Conservation (phyloP, 2,329 filamentous ascomycete genomes). For the Neofusicoccum parvum region DNA sequence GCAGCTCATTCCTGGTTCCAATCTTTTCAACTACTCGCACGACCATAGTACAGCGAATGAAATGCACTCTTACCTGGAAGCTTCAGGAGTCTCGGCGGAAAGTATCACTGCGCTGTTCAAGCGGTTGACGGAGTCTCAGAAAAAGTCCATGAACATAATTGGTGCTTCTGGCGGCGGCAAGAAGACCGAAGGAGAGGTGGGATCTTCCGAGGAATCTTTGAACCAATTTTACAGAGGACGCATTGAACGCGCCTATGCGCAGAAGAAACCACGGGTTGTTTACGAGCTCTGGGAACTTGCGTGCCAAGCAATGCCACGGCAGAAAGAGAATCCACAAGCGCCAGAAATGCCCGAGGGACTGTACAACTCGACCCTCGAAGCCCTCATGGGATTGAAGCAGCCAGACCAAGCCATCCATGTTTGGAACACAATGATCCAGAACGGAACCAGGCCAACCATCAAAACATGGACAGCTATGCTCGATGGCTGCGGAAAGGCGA, state of each 20-base stretch:
- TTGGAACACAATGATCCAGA: conserved; percentile 59
- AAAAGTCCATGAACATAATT: background rate
- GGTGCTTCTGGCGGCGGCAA: background rate
- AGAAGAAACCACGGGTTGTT: conserved; percentile 25
- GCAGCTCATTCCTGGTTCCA: background rate
- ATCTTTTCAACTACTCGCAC: background rate
- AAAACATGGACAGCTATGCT: conserved; percentile 75
- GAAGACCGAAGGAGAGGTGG: conserved; percentile 4
- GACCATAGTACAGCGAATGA: background rate
- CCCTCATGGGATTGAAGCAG: conserved; percentile 49
- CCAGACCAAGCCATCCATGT: conserved; percentile 52
- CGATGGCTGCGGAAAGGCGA: conserved; percentile 65
- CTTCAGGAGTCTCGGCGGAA: background rate
- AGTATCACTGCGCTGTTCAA: background rate
- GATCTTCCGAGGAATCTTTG: conserved; percentile 25
- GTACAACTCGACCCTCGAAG: conserved; percentile 51
- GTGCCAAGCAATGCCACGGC: background rate
- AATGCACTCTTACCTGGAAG: background rate
- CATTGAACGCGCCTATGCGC: conserved; percentile 29
- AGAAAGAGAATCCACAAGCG: background rate
- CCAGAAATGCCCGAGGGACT: background rate
- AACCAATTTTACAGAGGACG: conserved; percentile 31
- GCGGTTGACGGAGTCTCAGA: background rate
- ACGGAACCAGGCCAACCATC: conserved; percentile 61
- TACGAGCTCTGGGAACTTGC: conserved; percentile 26